Base-by-base conservation (phyloP, 2,329 filamentous ascomycete species). In the Colletotrichum sp. region DNA sequence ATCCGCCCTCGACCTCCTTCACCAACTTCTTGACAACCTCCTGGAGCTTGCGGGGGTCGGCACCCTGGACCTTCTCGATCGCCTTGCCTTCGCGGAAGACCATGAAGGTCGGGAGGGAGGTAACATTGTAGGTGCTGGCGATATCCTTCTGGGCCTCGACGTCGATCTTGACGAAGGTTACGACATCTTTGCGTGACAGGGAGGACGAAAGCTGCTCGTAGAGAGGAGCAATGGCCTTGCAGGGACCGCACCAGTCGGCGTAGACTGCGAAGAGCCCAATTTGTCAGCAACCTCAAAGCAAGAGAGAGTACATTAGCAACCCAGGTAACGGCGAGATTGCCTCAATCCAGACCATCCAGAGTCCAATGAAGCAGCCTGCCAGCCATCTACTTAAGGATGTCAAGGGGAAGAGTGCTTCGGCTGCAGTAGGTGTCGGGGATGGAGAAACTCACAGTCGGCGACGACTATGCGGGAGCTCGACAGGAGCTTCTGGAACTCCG, bases 101-200 rank as follows among this genome's bases (percentile, higher is more conserved):
- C 82, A 99, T 91, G 85, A 99, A 98, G n/a, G 96, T 98, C 10
- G 97, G 97, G 82, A 96, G 93, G 85, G 92, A 91, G 24, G 92
- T 93, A 81, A 99, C 89, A 78, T 89, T 88, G 86, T 98, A 97
- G 79, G 92, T 91, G 76, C 90, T 83, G 18, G 95, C 92, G 78
- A 99, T 91, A 49, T 95, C 92, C 81, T 92, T 89, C 83, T 97
- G 94, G 67, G 90, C 85, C 80, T 98, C 95, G 76, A 92, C 94
- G 88, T 99, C 93, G 87, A 98, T 90, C 88, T 97, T 98, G 83
- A 92, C 92, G 84, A 99, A 98, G 39, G 93, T 95, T 80, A 98
- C 93, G 78, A 90, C 88, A 79, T 93, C 92, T 18, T 93, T 91
- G 68, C 92, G 91, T 21, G 95, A 94, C 62, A 98, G 90, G 77